phyloP scores from a whole-genome alignment of 2,329 filamentous ascomycete species.

The Pseudocercospora musae region DNA sequence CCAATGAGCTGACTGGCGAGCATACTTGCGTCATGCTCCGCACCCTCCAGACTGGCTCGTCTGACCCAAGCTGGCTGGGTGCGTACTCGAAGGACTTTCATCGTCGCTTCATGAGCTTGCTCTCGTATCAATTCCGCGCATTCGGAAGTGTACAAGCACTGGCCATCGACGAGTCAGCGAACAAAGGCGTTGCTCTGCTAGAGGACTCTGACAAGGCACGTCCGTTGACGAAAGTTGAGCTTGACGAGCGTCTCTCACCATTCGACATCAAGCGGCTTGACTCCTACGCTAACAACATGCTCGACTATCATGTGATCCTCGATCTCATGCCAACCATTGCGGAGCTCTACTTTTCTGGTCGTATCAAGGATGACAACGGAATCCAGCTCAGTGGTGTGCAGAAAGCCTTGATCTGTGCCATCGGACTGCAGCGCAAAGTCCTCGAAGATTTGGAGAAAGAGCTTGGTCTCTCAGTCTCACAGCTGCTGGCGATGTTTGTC shows the following conservation, averaged over 20 bases:
- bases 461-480: conserved; percentile 67
- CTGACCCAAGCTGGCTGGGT: conserved; percentile 78
- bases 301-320: conserved; percentile 96
- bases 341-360: conserved; percentile 77
- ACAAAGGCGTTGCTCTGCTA: conserved; percentile 61
- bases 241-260: conserved; percentile 77
- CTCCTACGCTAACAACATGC: conserved; percentile 92
- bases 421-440: conserved; percentile 87
- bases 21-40: conserved; percentile 97
- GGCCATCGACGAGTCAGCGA: conserved; percentile 83
- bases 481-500: conserved; percentile 93
- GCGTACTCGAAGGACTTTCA: conserved; percentile 94
- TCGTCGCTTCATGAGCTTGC: conserved; percentile 80
- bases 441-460: conserved; percentile 79
- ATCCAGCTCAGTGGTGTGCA: conserved; percentile 79
- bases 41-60: conserved; percentile 59
- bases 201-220: conserved; percentile 52
- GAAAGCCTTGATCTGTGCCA: conserved; percentile 79
- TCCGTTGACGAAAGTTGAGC: conserved; percentile 67
- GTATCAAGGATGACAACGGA: conserved; percentile 47
- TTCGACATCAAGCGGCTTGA: conserved; percentile 95
- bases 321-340: conserved; percentile 85
- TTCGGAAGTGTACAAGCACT: conserved; percentile 78
- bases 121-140: conserved; percentile 87
- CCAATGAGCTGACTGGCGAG: conserved; percentile 94